phyloP scores from a whole-genome alignment of 2,329 filamentous ascomycete genomes.

The Iodosphaeria phyllophila region DNA sequence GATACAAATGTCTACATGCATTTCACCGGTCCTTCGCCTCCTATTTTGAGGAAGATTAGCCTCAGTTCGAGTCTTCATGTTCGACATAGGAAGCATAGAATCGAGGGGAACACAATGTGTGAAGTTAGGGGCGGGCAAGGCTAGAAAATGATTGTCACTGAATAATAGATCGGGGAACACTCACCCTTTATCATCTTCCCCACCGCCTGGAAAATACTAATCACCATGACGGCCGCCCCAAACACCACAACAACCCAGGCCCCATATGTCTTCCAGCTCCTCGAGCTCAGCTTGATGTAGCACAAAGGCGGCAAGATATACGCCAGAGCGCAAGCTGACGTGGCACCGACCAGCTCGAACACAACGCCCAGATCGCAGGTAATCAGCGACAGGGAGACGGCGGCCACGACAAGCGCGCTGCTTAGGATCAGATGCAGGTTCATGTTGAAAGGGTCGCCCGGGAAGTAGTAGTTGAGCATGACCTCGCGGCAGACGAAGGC shows the following conservation, averaged over 20 bases:
- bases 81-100: too few species aligned
- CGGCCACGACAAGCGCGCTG: conserved; percentile 59
- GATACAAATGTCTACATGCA: conserved; percentile 1
- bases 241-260: conserved; percentile 59
- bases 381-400: conserved; percentile 59
- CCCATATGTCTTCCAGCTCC: conserved; percentile 55
- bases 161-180: conserved; percentile 7
- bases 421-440: conserved; percentile 76
- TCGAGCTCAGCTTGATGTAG: conserved; percentile 78
- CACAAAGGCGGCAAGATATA: conserved; percentile 92
- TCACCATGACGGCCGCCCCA: conserved; percentile 62
- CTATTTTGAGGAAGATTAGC: not conserved
- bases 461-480: conserved; percentile 70
- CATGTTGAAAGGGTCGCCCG: conserved; percentile 56
- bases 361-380: conserved; percentile 90
- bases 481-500: conserved; percentile 96
- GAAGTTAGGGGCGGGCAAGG: too few species aligned
- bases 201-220: conserved; percentile 57
- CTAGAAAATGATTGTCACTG: not conserved
- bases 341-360: conserved; percentile 91
- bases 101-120: too few species aligned
- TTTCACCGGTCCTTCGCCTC: not conserved
- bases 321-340: conserved; percentile 80
- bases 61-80: too few species aligned
- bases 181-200: conserved; percentile 42